A percentile compares a stretch with the other conserved stretches of the same genome.
Conservation (phyloP, 2,329 filamentous ascomycete species). For the Fusarium sambucinum region DNA sequence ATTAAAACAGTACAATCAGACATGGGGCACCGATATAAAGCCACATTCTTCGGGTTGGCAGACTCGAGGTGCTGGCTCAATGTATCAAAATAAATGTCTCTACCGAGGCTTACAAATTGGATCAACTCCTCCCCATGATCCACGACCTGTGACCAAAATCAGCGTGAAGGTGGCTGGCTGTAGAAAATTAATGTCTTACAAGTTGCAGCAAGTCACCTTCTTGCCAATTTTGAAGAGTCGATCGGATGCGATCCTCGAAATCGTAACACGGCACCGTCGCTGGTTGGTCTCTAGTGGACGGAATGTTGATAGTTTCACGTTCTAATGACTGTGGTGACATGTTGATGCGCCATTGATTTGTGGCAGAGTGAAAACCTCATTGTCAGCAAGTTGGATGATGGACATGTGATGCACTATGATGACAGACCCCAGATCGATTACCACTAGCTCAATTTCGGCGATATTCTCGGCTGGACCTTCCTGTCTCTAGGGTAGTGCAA, state of each 20-base stretch:
- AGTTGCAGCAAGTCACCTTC: slow-evolving; percentile 20
- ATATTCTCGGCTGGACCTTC: neutral
- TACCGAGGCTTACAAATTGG: neutral
- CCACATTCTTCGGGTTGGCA: neutral
- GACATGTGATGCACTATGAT: too few species aligned
- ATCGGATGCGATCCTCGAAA: slow-evolving; percentile 1
- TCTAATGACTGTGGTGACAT: neutral
- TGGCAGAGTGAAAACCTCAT: neutral
- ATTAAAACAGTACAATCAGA: neutral
- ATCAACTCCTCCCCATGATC: neutral
- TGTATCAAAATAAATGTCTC: neutral
- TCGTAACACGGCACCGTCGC: neutral
- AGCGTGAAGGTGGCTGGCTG: neutral
- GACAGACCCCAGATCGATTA: neutral
- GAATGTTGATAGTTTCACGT: neutral
- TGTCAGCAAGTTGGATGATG: too few species aligned
- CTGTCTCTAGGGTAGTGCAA: neutral
- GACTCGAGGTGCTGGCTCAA: neutral
- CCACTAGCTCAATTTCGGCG: neutral
- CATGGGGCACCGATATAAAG: neutral
- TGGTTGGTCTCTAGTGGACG: neutral
- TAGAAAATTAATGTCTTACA: neutral
- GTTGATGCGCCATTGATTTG: neutral
- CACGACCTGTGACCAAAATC: accelerated
- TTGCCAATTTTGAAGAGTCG: slow-evolving; percentile 1